Conservation (phyloP, 352 stramenopile species). For the Globisporangium rhizosaccharum region DNA sequence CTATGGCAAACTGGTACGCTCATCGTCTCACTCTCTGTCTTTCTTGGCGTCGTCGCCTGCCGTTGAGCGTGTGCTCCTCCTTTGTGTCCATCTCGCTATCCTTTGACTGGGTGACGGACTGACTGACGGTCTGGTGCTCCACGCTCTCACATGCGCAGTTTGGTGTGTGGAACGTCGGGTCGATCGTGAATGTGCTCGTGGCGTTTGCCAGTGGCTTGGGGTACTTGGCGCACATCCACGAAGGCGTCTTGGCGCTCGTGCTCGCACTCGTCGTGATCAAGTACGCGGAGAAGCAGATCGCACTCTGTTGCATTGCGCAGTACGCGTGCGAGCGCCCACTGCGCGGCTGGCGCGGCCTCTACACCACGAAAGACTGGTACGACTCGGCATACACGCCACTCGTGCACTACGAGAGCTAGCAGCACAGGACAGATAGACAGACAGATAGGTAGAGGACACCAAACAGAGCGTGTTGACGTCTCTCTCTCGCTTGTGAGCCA, state of each 20-base stretch:
- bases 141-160: constrained; percentile 17
- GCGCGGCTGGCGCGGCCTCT: constrained; percentile 68
- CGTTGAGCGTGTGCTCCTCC: too few species aligned
- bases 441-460: background rate
- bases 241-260: constrained; percentile 61
- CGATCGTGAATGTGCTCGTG: constrained; percentile 64
- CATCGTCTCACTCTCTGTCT: background rate
- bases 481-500: too few species aligned
- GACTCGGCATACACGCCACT: constrained; percentile 79
- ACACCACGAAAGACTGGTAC: constrained; percentile 86
- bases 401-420: constrained; percentile 60
- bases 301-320: constrained; percentile 68
- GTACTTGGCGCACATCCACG: constrained; percentile 63
- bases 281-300: constrained; percentile 61
- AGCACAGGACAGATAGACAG: background rate
- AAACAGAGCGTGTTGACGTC: background rate
- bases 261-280: constrained; percentile 54
- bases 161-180: constrained; percentile 63
- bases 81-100: too few species aligned
- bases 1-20: constrained; percentile 58
- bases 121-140: background rate
- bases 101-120: background rate
- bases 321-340: constrained; percentile 63
- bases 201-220: constrained; percentile 49
- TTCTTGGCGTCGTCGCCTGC: background rate